phyloP scores from a whole-genome alignment of 148 eudicot species.

The Camellia sinensis region DNA sequence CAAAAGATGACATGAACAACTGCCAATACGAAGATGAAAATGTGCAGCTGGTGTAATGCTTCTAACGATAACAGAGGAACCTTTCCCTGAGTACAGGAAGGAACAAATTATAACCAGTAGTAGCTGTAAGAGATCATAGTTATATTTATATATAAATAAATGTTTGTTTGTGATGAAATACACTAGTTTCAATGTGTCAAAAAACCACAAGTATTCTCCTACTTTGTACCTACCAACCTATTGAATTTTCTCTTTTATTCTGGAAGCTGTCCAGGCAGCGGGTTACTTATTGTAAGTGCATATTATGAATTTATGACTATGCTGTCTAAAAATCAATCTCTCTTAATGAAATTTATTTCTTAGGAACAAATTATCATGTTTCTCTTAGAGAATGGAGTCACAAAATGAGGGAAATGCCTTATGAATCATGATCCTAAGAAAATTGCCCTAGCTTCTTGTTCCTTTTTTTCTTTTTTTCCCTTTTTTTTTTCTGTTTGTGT shows the following conservation, averaged over 20 bases:
- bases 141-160: not conserved
- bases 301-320: too few species aligned
- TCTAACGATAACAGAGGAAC: constrained; percentile 74
- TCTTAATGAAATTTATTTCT: too few species aligned
- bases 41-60: constrained; percentile 92
- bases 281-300: not conserved
- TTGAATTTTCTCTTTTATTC: not conserved
- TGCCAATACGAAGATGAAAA: constrained; percentile 87
- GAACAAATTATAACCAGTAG: constrained; percentile 4
- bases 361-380: too few species aligned
- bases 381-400: too few species aligned
- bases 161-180: not conserved
- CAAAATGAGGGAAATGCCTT: too few species aligned
- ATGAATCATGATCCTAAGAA: too few species aligned
- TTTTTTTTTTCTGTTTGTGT: not conserved
- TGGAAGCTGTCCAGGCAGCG: not conserved
- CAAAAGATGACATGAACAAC: constrained; percentile 76
- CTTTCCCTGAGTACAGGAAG: constrained; percentile 51
- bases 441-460: too few species aligned
- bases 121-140: not conserved
- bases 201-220: not conserved
- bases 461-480: too few species aligned
- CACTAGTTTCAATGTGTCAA: not conserved
- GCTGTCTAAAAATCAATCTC: too few species aligned
- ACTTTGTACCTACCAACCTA: not conserved